Evolutionary conservation across 1,284 basidiomycete genomes (phyloP).

Genomic region (Apiotrichum sp.): DNA sequence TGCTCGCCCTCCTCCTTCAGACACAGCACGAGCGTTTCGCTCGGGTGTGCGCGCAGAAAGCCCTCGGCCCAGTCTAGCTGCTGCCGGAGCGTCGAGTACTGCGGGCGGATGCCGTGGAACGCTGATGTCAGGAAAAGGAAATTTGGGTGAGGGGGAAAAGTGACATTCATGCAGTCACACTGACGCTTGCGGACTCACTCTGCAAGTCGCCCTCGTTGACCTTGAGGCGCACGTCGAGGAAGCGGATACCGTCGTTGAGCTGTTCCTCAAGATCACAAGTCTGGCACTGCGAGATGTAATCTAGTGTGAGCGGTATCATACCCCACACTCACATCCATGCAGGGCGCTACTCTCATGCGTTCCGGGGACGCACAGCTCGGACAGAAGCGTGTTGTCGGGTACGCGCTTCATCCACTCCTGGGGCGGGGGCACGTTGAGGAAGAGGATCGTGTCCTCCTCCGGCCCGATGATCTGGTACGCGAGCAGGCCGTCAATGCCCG

Average conservation of each 20-base stretch:
- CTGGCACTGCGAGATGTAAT: constrained; percentile 45
- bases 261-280: constrained; percentile 36
- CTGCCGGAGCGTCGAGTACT: constrained; percentile 58
- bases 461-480: constrained; percentile 7
- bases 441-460: constrained; percentile 11
- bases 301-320: constrained; percentile 9
- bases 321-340: constrained; percentile 25
- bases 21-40: constrained; percentile 72
- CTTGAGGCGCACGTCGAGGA: constrained; percentile 71
- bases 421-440: constrained; percentile 17
- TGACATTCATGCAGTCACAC: background rate
- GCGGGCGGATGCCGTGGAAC: constrained; percentile 71
- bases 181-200: constrained; percentile 21
- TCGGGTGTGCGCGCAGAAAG: constrained; percentile 60
- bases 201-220: constrained; percentile 54
- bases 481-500: background rate
- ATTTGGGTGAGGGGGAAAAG: too few relatives aligned
- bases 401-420: constrained; percentile 43
- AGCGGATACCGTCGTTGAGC: constrained; percentile 56
- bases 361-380: constrained; percentile 68
- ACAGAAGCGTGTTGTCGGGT: constrained; percentile 60
- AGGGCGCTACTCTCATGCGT: constrained; percentile 43
- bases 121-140: constrained; percentile 36
- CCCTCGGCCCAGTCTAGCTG: constrained; percentile 54
- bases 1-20: constrained; percentile 68